Percentiles rank a stretch among this genome's conserved stretches.
These are phyloP conservation scores for Hyaloraphidium curvatum DNA, from an alignment of 192 early-diverging fungal species.

Conservation along the genomic window DNA sequence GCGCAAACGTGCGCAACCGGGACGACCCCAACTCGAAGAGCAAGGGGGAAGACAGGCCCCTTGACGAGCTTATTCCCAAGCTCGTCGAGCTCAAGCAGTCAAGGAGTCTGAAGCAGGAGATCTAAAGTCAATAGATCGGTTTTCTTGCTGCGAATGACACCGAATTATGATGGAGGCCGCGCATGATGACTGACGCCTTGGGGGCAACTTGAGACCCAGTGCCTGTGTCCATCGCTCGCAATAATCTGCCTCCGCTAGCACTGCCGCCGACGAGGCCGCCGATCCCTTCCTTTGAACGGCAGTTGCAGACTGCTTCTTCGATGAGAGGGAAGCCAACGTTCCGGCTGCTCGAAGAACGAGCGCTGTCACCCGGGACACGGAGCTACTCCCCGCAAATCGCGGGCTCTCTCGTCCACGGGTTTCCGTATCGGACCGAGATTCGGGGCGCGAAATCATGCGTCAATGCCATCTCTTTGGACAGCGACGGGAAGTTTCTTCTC, in stretches of 20 bases:
- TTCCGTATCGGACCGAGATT: too few relatives aligned
- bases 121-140: background rate
- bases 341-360: background rate
- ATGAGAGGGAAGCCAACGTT: background rate
- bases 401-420: too few relatives aligned
- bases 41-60: conserved; percentile 45
- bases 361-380: too few relatives aligned
- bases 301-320: too few relatives aligned
- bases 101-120: conserved; percentile 1
- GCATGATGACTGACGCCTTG: background rate
- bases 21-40: conserved; percentile 35
- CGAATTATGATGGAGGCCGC: too few relatives aligned
- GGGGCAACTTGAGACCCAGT: background rate
- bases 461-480: too few relatives aligned
- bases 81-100: conserved; percentile 47
- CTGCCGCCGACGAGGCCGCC: background rate
- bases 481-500: too few relatives aligned
- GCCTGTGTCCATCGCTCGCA: background rate
- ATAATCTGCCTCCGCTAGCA: too few relatives aligned
- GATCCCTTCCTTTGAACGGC: background rate
- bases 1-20: conserved; percentile 81
- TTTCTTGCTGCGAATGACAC: background rate
- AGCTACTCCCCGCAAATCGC: too few relatives aligned
- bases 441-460: too few relatives aligned
- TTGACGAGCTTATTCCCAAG: conserved; percentile 48